Evolutionary conservation across 768 basidiomycete genomes (phyloP).

Genomic region (Cystobasidium onofrii): DNA sequence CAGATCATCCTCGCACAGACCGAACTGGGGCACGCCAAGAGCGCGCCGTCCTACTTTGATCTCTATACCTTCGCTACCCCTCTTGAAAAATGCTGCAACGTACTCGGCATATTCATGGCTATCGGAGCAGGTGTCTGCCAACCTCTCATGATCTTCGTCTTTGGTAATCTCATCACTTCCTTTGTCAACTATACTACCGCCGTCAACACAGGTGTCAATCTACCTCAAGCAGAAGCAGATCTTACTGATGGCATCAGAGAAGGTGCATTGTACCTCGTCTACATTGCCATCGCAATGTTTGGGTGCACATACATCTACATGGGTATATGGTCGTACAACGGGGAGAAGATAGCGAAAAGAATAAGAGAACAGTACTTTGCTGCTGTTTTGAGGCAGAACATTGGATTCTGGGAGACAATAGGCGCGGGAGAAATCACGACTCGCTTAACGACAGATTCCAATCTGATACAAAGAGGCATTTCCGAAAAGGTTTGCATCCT

Average conservation of each 20-base stretch:
- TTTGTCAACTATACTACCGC: conserved; percentile 44
- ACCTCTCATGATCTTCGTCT: conserved; percentile 51
- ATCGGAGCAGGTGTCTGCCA: conserved; percentile 45
- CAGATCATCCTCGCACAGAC: conserved; percentile 8
- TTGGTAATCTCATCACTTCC: conserved; percentile 65
- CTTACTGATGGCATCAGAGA: conserved; percentile 50
- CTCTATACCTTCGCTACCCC: conserved; percentile 61
- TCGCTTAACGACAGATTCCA: conserved; percentile 55
- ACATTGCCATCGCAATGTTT: conserved; percentile 61
- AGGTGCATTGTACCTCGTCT: conserved; percentile 61
- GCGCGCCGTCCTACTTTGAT: conserved; percentile 44
- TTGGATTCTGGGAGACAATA: conserved; percentile 75
- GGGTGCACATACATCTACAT: conserved; percentile 63
- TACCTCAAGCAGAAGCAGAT: neutral
- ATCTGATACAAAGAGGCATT: conserved; percentile 84
- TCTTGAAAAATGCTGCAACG: conserved; percentile 59
- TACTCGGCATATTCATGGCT: conserved; percentile 64
- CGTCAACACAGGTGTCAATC: neutral
- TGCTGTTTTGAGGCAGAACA: conserved; percentile 63
- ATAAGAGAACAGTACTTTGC: conserved; percentile 71
- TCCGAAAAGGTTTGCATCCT: conserved; percentile 70
- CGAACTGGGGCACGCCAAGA: neutral
- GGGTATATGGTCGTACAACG: conserved; percentile 48
- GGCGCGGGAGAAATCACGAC: conserved; percentile 91
- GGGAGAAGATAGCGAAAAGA: conserved; percentile 72